Base-by-base conservation (phyloP, 1,284 basidiomycete genomes). In the Mrakiaceae sp. region DNA sequence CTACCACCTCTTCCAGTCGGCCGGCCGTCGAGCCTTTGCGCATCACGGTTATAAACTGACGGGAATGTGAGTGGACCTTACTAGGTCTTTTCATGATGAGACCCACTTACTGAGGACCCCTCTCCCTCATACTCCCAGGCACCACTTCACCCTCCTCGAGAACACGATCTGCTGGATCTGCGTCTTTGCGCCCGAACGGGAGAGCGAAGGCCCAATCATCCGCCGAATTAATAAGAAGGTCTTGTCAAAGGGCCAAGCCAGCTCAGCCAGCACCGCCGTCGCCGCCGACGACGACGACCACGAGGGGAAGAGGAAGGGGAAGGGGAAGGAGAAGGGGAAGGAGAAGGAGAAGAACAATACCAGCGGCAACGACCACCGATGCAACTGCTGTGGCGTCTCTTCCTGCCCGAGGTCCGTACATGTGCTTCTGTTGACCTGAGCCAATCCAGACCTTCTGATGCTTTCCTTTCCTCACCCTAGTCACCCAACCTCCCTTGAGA, bases 1-100 rank as follows among this genome's bases (percentile, higher is more conserved):
- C 8, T 47, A 44, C 16, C 47, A 44, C 46, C 43, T 48, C n/a
- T 27, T 27, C 27, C 27, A 27, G 27, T 58, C 57, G 5, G 57
- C 57, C 11, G 57, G 57, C 57, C 49, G 49, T 11, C 57, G 57
- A 58, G 57, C 57, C 4, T 58, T 16, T 11, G 57, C 57, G 16
- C 57, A 58, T 14, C 46, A 58, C 16, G 57, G 57, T 11, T 58
- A 58, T n/a, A 47, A 47, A 10, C 57, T 58, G 10, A 58, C 57
- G 4, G 57, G 57, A 49, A 47, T n/a, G 27, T 27, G 27, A 27
- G 27, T 27, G 27, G 27, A 27, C 27, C 27, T 27, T 27, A 27
- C 27, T 27, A 27, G 27, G 27, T 27, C 2, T 27, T 27, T 27
- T 27, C 27, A 27, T 27, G 27, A 27, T 27, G 2, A 27, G 27